Evolutionary conservation across 306 rosid species (phyloP).

Genomic region (Cucurbita argyrosperma): DNA sequence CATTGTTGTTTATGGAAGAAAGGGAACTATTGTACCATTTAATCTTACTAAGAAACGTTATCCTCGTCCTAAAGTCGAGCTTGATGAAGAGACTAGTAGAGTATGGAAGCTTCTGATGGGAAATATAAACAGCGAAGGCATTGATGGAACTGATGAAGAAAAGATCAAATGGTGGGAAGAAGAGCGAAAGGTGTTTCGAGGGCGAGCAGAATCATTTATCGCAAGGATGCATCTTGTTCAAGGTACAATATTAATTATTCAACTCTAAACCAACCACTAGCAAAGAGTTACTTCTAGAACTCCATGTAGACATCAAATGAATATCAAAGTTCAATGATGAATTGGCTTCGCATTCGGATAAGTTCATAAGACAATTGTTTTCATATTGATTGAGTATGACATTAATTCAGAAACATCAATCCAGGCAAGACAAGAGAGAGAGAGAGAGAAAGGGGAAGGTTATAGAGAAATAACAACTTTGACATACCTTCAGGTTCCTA

Average conservation of each 20-base stretch:
- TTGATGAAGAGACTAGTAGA: slow-evolving; percentile 80
- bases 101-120: slow-evolving; percentile 88
- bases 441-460: background rate
- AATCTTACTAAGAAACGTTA: slow-evolving; percentile 48
- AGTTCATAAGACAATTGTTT: background rate
- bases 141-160: slow-evolving; percentile 81
- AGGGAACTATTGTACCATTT: slow-evolving; percentile 51
- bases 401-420: background rate
- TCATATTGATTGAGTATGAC: background rate
- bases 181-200: slow-evolving; percentile 75
- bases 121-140: slow-evolving; percentile 75
- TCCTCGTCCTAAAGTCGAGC: slow-evolving; percentile 80
- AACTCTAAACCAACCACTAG: background rate
- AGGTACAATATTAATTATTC: slow-evolving; percentile 37
- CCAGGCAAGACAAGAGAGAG: background rate
- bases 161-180: slow-evolving; percentile 96
- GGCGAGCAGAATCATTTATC: slow-evolving; percentile 88
- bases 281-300: background rate
- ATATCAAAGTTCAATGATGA: background rate
- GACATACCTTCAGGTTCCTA: background rate
- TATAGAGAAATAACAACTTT: too few species aligned
- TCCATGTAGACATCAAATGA: background rate
- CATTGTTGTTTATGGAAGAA: slow-evolving; percentile 25
- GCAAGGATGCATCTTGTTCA: slow-evolving; percentile 98
- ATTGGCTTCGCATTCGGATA: background rate